These are phyloP conservation scores for Exophiala sp. DNA, from an alignment of 2,329 filamentous ascomycete species.

Conservation along the genomic window DNA sequence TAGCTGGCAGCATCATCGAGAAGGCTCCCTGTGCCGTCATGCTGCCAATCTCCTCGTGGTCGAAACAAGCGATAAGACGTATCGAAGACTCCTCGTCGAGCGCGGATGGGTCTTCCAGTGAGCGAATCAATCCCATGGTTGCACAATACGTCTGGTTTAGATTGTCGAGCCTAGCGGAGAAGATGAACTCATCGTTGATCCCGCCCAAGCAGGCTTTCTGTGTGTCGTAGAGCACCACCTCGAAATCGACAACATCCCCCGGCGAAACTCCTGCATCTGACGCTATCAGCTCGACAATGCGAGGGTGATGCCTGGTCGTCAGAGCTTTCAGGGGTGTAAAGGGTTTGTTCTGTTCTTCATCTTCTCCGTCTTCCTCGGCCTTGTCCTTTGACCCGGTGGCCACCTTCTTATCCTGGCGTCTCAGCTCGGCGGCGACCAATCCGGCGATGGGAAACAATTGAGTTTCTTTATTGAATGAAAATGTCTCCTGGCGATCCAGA, in stretches of 20 bases:
- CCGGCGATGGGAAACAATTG: conserved; percentile 92
- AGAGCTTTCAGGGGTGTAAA: conserved; percentile 73
- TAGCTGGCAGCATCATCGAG: conserved; percentile 81
- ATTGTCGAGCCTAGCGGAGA: conserved; percentile 92
- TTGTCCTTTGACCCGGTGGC: background rate
- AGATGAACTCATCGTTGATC: conserved; percentile 88
- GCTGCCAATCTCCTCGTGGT: conserved; percentile 96
- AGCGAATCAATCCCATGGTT: conserved; percentile 76
- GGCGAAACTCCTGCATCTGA: conserved; percentile 65
- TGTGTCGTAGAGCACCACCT: conserved; percentile 93
- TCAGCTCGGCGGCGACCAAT: conserved; percentile 79
- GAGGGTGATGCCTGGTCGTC: conserved; percentile 79
- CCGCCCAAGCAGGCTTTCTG: conserved; percentile 86
- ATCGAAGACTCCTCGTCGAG: conserved; percentile 74
- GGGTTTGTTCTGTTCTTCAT: conserved; percentile 39
- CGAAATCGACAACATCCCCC: conserved; percentile 79
- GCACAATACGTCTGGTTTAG: conserved; percentile 94
- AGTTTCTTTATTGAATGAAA: conserved; percentile 94
- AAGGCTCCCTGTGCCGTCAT: conserved; percentile 87
- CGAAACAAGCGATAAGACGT: conserved; percentile 88
- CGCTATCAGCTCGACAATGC: conserved; percentile 78
- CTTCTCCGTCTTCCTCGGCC: conserved; percentile 39
- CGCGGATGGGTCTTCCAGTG: conserved; percentile 56
- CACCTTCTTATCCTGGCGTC: conserved; percentile 53
- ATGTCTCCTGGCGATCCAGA: conserved; percentile 76